Evolutionary conservation across 2,329 filamentous ascomycete genomes (phyloP), one percentile per base, ranked within the genome.

Genomic region (Colletotrichum tabaci): DNA sequence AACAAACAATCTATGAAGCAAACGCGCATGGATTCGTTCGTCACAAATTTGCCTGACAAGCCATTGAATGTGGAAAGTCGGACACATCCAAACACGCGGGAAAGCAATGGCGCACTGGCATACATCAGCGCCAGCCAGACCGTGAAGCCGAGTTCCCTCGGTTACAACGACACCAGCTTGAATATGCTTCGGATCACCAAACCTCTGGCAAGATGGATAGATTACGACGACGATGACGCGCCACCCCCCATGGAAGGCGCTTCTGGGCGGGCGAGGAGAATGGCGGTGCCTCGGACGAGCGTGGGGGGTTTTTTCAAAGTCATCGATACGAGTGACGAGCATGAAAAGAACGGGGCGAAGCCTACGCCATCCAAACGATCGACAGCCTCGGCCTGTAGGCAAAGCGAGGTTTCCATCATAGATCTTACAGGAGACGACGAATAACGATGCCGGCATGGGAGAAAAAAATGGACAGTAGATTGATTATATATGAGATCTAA

Each of bases 241-340:
- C 46, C 13, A 3, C 23, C 16, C 21, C 35, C 46, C 8, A 35
- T 30, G 6, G 38, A 13, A 23, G 58, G 58, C 40, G 16, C 50
- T n/a, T 42, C 38, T 12, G 35, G 38, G 30, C 44, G 30, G 13
- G 38, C 49, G 6, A 66, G 84, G 72, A 85, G 81, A 70, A 71
- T 84, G 15, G 79, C 83, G 70, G 74, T 83, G 46, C 82, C 84
- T 15, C 79, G 80, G 52, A 76, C 76, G 35, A 82, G 81, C 55
- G 76, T 76, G 16, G 75, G 76, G 7, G 84, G 84, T 3, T 86
- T 84, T 75, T 82, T 84, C 72, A 75, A 78, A 35, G 83, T 80
- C 61, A 50, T 81, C 21, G 79, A 81, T 18, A 74, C 80, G 46
- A 72, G 66, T n/a, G 78, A 78, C 18, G 78, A 78, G 26, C 77